A percentile compares a stretch with the other conserved stretches of the same genome.
Conservation (phyloP, 768 basidiomycete genomes). For the Gyrodon lividus region DNA sequence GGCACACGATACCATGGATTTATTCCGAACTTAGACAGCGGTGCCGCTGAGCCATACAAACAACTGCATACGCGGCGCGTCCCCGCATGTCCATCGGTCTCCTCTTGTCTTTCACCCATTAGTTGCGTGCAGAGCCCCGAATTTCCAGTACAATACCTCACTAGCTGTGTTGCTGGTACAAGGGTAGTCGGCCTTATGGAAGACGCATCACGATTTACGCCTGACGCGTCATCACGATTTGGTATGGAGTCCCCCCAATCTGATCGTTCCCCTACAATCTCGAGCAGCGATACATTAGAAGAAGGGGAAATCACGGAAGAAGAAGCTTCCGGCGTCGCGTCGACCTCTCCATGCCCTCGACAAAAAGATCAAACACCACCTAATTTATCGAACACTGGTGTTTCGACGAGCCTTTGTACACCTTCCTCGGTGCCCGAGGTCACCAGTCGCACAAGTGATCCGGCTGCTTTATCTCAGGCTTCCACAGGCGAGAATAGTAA, state of each 20-base stretch:
- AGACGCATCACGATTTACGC: background rate
- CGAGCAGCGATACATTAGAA: constrained; percentile 9
- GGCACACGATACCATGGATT: too few species aligned
- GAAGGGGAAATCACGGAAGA: constrained; percentile 25
- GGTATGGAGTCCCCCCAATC: background rate
- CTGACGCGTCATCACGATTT: background rate
- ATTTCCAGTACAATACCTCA: too few species aligned
- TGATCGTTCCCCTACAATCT: background rate
- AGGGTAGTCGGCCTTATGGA: background rate
- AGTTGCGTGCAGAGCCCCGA: too few species aligned
- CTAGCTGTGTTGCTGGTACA: too few species aligned
- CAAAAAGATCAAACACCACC: background rate
- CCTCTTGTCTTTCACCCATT: too few species aligned
- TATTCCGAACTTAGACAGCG: too few species aligned
- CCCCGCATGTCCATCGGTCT: too few species aligned
- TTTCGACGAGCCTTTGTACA: background rate
- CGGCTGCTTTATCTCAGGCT: background rate
- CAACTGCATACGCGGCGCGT: too few species aligned
- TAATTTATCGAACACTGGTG: background rate
- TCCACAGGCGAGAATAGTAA: constrained; percentile 9
- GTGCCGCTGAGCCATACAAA: too few species aligned
- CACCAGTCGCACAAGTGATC: background rate
- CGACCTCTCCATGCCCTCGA: background rate
- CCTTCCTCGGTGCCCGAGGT: background rate
- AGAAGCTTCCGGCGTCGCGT: background rate